Evolutionary conservation across 148 eudicot genomes (phyloP).

Genomic region (Rhododendron molle): DNA sequence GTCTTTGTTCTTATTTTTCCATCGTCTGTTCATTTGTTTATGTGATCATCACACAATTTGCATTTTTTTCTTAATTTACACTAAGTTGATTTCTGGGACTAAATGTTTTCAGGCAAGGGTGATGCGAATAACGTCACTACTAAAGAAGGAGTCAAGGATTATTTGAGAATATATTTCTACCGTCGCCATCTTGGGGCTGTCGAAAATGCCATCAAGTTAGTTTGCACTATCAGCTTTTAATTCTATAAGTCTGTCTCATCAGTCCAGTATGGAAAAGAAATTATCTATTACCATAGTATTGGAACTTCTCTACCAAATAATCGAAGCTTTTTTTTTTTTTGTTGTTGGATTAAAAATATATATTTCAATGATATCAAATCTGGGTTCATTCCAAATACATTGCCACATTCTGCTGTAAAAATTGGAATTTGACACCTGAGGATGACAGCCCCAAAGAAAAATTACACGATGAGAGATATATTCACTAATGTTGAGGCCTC

Average conservation of each 20-base stretch:
- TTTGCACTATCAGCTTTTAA: not conserved
- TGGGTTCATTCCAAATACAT: too few species aligned
- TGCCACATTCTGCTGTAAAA: too few species aligned
- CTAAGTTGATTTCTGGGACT: not conserved
- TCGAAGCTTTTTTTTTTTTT: too few species aligned
- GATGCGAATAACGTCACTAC: not conserved
- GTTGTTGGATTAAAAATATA: too few species aligned
- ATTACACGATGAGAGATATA: too few species aligned
- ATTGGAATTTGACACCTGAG: too few species aligned
- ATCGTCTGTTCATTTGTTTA: not conserved
- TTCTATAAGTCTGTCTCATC: not conserved
- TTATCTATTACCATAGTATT: too few species aligned
- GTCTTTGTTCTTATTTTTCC: not conserved
- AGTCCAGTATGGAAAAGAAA: not conserved
- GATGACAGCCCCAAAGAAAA: too few species aligned
- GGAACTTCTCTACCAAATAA: too few species aligned
- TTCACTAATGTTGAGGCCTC: too few species aligned
- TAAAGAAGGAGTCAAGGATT: not conserved
- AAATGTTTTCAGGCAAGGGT: conserved; percentile 2
- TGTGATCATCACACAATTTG: not conserved
- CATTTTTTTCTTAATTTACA: not conserved
- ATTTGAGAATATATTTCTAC: not conserved
- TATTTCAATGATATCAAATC: too few species aligned
- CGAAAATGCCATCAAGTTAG: not conserved
- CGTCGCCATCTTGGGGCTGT: not conserved